phyloP scores from a whole-genome alignment of 2,329 filamentous ascomycete species.

The Septoria petroselini region DNA sequence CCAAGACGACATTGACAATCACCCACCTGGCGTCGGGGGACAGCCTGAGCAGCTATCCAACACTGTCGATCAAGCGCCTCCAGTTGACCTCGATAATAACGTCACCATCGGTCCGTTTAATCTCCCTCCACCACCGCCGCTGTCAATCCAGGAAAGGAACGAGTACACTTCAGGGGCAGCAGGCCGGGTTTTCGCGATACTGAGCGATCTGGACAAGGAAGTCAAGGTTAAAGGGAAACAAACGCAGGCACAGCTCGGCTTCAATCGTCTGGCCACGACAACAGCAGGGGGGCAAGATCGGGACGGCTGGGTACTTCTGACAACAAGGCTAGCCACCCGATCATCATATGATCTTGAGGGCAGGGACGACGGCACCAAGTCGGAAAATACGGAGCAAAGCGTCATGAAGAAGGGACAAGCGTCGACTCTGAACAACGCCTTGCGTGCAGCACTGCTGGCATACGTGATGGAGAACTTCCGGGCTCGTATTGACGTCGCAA shows the following conservation, averaged over 20 bases:
- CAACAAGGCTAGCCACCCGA: slow-evolving; percentile 80
- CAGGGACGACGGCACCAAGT: slow-evolving; percentile 18
- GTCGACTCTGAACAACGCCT: slow-evolving; percentile 60
- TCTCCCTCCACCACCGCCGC: slow-evolving; percentile 69
- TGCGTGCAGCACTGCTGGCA: slow-evolving; percentile 75
- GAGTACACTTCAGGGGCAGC: slow-evolving; percentile 73
- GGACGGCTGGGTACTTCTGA: slow-evolving; percentile 86
- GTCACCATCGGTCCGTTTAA: slow-evolving; percentile 71
- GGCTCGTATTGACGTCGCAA: slow-evolving; percentile 80
- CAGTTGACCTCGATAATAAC: slow-evolving; percentile 40
- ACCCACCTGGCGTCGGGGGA: slow-evolving; percentile 76
- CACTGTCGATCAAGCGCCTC: slow-evolving; percentile 68
- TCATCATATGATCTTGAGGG: slow-evolving; percentile 68
- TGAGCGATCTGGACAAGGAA: slow-evolving; percentile 69
- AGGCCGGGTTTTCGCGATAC: slow-evolving; percentile 72
- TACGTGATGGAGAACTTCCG: slow-evolving; percentile 93
- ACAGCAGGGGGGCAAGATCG: slow-evolving; percentile 67
- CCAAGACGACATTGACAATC: slow-evolving; percentile 87
- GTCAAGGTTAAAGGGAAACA: slow-evolving; percentile 53
- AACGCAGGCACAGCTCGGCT: slow-evolving; percentile 56
- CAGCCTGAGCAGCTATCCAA: slow-evolving; percentile 74
- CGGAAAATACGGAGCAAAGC: slow-evolving; percentile 36
- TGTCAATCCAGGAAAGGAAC: slow-evolving; percentile 69
- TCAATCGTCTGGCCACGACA: slow-evolving; percentile 73
- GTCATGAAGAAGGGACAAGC: slow-evolving; percentile 28